Evolutionary conservation across 352 stramenopile genomes (phyloP).

Genomic region (Phytophthora sansomeana): DNA sequence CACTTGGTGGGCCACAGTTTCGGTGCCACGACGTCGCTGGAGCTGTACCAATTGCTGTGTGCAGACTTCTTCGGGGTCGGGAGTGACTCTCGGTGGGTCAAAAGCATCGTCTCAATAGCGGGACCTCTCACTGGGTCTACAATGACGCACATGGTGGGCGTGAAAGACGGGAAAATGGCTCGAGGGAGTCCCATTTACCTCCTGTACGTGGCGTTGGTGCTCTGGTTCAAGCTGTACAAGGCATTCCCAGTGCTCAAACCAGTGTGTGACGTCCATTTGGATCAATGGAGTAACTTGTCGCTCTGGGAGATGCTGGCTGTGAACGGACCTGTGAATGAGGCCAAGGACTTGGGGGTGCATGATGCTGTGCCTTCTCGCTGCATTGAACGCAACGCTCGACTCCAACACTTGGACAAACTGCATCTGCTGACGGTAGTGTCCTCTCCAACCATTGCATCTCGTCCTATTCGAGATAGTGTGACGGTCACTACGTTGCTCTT

Average conservation of each 20-base stretch:
- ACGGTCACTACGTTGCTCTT: constrained; percentile 19
- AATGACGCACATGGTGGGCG: constrained; percentile 46
- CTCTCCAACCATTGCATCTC: constrained; percentile 38
- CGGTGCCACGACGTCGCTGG: constrained; percentile 59
- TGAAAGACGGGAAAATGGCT: constrained; percentile 42
- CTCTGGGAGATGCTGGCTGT: constrained; percentile 37
- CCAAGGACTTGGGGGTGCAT: constrained; percentile 47
- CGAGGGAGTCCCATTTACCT: constrained; percentile 39
- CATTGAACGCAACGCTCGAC: constrained; percentile 48
- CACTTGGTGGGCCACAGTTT: constrained; percentile 69
- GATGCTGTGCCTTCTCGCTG: constrained; percentile 43
- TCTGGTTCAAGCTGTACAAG: constrained; percentile 51
- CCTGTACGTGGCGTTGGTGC: constrained; percentile 26
- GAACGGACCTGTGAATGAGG: constrained; percentile 40
- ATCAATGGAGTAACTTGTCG: constrained; percentile 47
- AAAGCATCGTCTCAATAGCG: constrained; percentile 59
- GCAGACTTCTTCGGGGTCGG: constrained; percentile 61
- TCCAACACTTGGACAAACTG: constrained; percentile 58
- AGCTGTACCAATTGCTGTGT: constrained; percentile 70
- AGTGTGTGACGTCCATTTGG: constrained; percentile 59
- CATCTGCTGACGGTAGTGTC: constrained; percentile 65
- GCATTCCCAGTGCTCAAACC: constrained; percentile 41
- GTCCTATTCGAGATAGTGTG: constrained; percentile 29
- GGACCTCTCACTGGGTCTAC: constrained; percentile 57
- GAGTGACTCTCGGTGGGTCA: constrained; percentile 56